Base-by-base conservation (phyloP, 768 basidiomycete genomes). In the Lactifluus echinatus region DNA sequence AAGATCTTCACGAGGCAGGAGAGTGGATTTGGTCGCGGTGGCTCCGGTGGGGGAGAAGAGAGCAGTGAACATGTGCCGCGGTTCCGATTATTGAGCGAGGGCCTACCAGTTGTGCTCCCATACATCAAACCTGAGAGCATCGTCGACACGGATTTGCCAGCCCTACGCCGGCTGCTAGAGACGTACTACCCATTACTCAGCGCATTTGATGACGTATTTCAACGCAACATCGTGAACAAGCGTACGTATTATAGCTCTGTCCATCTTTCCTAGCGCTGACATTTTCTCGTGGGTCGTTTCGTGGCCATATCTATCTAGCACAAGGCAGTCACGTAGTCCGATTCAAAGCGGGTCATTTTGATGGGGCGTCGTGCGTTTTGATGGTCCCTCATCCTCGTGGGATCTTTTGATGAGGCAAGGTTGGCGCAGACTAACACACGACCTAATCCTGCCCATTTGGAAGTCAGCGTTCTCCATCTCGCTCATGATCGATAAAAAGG, bases 401-500 rank as follows among this genome's bases (percentile, higher is more conserved):
- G 29, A n/a, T 33, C 21, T 17, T 19, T 21, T 48, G 28, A 55
- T 19, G 12, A 23, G n/a, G 33, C 40, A 45, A 12, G 33, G 23
- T 31, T 53, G 33, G 23, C 21, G 1, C 46, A 93, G 87, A 5
- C 74, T 92, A 34, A 74, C 79, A n/a, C 83, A 89, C 63, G 85
- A 92, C 50, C 76, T 98, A 24, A 70, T 87, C n/a, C 73, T 97
- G n/a, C 95, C 96, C 0, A 79, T 98, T 50, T 98, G 95, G 96
- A 93, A 90, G 72, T 93, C 92, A 2, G 86, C 85, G 57, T 82
- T 84, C 12, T 95, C 93, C 0, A 68, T 95, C 51, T 83, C 87
- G 0, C 75, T 98, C 56, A 93, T 98, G 92, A 83, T 96, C 53
- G 93, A 98, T 72, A 99, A 98, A 71, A 89, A 89, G 66, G 90